These are phyloP conservation scores for Parasitella parasitica DNA, from an alignment of 371 early-diverging fungal genomes.

Conservation along the genomic window DNA sequence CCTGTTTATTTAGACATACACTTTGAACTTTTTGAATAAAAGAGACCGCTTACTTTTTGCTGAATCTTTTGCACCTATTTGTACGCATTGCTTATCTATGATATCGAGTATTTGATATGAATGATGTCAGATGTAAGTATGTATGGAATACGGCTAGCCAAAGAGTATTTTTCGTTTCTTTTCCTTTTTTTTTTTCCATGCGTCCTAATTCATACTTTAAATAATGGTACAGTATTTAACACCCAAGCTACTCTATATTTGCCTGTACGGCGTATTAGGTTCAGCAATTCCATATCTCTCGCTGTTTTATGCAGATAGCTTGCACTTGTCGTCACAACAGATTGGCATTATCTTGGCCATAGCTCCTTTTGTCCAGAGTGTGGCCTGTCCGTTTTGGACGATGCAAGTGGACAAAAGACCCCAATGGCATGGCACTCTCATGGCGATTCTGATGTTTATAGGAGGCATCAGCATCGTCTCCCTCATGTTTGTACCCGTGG, in stretches of 20 bases:
- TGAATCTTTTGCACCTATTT: too few relatives aligned
- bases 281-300: constrained; percentile 43
- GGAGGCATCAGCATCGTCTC: constrained; percentile 33
- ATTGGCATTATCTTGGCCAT: constrained; percentile 44
- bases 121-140: too few relatives aligned
- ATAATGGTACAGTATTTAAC: constrained; percentile 16
- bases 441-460: constrained; percentile 31
- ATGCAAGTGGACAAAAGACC: constrained; percentile 38
- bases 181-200: constrained; percentile 5
- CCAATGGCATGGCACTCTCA: constrained; percentile 33
- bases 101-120: too few relatives aligned
- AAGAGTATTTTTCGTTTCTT: too few relatives aligned
- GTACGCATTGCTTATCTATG: too few relatives aligned
- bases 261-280: constrained; percentile 34
- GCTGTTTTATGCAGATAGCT: constrained; percentile 34
- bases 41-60: too few relatives aligned
- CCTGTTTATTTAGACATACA: not conserved
- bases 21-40: not conserved
- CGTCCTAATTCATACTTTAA: not conserved
- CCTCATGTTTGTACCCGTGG: constrained; percentile 30
- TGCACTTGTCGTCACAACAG: constrained; percentile 35
- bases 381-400: constrained; percentile 47
- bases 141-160: too few relatives aligned
- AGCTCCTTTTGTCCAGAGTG: constrained; percentile 40
- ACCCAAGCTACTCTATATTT: constrained; percentile 40